These are phyloP conservation scores for Collybia nuda DNA, from an alignment of 768 basidiomycete genomes.

Conservation along the genomic window DNA sequence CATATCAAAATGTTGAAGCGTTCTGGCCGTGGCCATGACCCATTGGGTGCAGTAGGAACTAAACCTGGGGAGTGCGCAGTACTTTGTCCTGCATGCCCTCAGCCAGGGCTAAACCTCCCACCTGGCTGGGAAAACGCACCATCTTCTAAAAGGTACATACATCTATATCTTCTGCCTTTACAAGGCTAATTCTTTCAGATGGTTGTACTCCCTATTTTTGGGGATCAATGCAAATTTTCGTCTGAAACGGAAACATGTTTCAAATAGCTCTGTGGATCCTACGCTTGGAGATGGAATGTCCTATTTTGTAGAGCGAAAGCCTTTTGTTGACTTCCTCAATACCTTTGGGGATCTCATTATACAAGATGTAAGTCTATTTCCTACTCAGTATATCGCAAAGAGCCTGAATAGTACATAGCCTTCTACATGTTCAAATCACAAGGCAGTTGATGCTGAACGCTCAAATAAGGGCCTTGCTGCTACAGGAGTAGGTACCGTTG, in stretches of 20 bases:
- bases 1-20: constrained; percentile 25
- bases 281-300: too few species aligned
- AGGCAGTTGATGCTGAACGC: constrained; percentile 14
- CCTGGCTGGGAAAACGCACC: constrained; percentile 18
- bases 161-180: too few species aligned
- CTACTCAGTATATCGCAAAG: neutral
- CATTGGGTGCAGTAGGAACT: constrained; percentile 15
- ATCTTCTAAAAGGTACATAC: constrained; percentile 10
- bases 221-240: constrained; percentile 9
- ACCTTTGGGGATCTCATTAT: neutral
- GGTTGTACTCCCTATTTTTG: constrained; percentile 1
- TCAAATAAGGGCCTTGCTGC: constrained; percentile 15
- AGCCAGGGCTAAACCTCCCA: constrained; percentile 27
- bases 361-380: constrained; percentile 6
- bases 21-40: constrained; percentile 23
- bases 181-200: neutral
- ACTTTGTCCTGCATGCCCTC: constrained; percentile 33
- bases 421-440: constrained; percentile 21
- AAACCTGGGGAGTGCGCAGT: constrained; percentile 24
- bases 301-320: constrained; percentile 11
- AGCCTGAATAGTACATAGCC: too few species aligned
- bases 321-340: constrained; percentile 21
- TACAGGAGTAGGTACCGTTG: constrained; percentile 21
- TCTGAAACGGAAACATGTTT: constrained; percentile 8
- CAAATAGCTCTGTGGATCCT: constrained; percentile 6